Evolutionary conservation across 169 alveolate genomes (phyloP).

Genomic region (Plasmodium vinckei): DNA sequence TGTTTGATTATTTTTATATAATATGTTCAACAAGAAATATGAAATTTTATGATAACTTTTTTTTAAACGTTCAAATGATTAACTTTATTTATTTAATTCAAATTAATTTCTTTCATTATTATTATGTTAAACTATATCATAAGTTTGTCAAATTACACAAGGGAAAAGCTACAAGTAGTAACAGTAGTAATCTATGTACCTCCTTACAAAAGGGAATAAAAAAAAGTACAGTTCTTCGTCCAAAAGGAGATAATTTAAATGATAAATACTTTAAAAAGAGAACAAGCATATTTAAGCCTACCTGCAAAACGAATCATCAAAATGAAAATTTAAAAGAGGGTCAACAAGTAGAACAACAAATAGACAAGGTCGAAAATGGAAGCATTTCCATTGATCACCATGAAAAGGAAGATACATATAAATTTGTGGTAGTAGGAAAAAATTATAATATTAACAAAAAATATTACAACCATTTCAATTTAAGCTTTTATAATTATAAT

Average conservation of each 20-base stretch:
- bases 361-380: no score
- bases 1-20: constrained; percentile 64
- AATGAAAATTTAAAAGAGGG: no score
- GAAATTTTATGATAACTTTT: constrained; percentile 54
- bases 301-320: no score
- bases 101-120: constrained; percentile 55
- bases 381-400: no score
- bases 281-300: background rate
- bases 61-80: constrained; percentile 61
- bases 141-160: background rate
- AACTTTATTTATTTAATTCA: constrained; percentile 45
- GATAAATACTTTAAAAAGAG: background rate
- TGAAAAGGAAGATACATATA: no score
- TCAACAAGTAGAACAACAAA: no score
- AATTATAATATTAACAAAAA: constrained; percentile 1
- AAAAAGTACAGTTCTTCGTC: constrained; percentile 1
- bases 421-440: background rate
- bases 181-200: background rate
- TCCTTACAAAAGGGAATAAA: constrained; percentile 3
- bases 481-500: constrained; percentile 3
- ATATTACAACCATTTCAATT: background rate
- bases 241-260: constrained; percentile 1
- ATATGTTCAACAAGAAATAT: constrained; percentile 27
- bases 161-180: background rate
- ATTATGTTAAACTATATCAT: constrained; percentile 15